Evolutionary conservation across 805 yeast species (phyloP), one percentile per base, ranked within the genome.

Genomic region (Torulaspora indica): DNA sequence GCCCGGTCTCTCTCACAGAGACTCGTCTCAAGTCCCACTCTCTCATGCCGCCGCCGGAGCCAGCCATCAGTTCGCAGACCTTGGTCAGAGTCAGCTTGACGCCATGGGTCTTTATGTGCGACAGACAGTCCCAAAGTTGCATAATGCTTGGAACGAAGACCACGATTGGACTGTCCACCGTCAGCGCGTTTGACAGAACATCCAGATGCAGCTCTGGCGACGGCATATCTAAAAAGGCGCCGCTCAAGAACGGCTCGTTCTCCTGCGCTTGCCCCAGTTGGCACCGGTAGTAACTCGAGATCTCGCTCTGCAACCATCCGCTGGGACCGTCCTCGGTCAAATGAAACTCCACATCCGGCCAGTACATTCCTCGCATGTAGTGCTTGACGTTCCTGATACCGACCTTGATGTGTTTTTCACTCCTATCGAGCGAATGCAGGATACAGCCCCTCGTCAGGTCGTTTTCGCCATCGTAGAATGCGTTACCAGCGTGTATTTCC

Each of bases 1-100:
- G 66, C 2, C 71, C 71, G 1, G 70, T 67, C 3, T 69, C 66
- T 55, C 70, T 65, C n/a, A 72, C 64, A 2, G 54, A 45, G 1
- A 76, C 56, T 29, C 58, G 57, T 38, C 77, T 57, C 1, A 74
- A 60, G 48, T 76, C 78, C 80, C 80, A 76, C 37, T 72, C 76
- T 47, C 73, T 69, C 45, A 75, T 53, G 0, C 78, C 77, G 1
- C 77, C 77, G 27, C 70, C 72, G 8, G 51, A 47, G 5, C 79
- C 78, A 10, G 74, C 72, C 37, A 64, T 52, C 13, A 76, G 45
- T 51, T 75, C 78, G 15, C 68, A 58, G 3, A 74, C 67, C 34
- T 66, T 61, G 3, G 63, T 66, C 47, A 70, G 63, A 9, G 69
- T 60, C 23, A 74, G 48, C 35, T 64, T 63, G 34, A 68, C 53